Percentiles rank a stretch among this genome's conserved stretches.
These are phyloP conservation scores for Aeminium ludgeri DNA, from an alignment of 495 filamentous ascomycete species.

Conservation along the genomic window DNA sequence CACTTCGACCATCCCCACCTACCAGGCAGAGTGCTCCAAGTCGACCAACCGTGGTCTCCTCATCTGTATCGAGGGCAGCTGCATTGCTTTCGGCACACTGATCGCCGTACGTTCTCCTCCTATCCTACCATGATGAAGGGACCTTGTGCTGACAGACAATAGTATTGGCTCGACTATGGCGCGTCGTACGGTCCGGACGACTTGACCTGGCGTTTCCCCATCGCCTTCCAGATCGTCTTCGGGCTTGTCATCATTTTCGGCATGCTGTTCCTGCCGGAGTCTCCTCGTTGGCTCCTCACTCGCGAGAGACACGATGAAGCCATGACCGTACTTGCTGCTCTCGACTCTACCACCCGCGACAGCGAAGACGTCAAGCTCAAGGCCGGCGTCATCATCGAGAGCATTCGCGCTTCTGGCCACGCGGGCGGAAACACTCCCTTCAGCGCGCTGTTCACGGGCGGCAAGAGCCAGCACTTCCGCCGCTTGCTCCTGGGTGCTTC, in stretches of 20 bases:
- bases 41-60: constrained; percentile 63
- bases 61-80: constrained; percentile 70
- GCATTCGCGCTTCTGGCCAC: constrained; percentile 43
- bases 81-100: constrained; percentile 61
- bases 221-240: constrained; percentile 67
- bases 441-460: constrained; percentile 40
- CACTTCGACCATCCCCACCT: constrained; percentile 62
- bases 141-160: too few species aligned
- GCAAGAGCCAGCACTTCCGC: constrained; percentile 49
- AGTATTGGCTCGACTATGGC: constrained; percentile 71
- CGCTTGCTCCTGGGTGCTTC: constrained; percentile 44
- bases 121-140: too few species aligned
- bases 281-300: constrained; percentile 57
- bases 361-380: constrained; percentile 38
- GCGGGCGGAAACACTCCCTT: constrained; percentile 36
- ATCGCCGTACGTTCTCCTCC: constrained; percentile 29
- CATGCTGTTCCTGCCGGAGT: constrained; percentile 57
- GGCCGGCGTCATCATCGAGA: constrained; percentile 46
- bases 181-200: constrained; percentile 47
- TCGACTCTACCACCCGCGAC: constrained; percentile 42
- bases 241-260: constrained; percentile 45
- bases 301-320: constrained; percentile 53
- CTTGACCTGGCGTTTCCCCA: constrained; percentile 64
- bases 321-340: constrained; percentile 50
- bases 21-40: constrained; percentile 61